Evolutionary conservation across 148 eudicot genomes (phyloP), one percentile per base, ranked within the genome.

Genomic region (Oxyria digyna): DNA sequence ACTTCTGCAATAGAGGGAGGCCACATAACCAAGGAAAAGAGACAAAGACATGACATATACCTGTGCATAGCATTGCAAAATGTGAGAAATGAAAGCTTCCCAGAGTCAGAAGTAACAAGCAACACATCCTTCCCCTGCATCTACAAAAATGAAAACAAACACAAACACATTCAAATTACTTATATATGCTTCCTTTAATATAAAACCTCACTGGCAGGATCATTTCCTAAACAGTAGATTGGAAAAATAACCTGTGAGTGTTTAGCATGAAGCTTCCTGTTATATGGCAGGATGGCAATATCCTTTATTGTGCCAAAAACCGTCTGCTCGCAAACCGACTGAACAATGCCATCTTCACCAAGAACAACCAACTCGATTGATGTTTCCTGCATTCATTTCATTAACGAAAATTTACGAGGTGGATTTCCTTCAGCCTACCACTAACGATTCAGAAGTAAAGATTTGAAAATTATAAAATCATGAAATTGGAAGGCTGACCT

Each of bases 21-120:
- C 31, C 27, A 24, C 13, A 49, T 17, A 17, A 24, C 49, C 4
- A 73, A 65, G 14, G 18, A 31, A 38, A 80, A 17, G 55, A 20
- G 65, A 65, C 68, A 27, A 45, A 64, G 50, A 29, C 27, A 21
- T 10, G 38, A 21, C 26, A 55, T 37, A 32, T 59, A 91, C 97
- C 96, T 94, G 84, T 90, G 95, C 90, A 90, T 90, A 77, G 88
- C 96, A 72, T 86, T 88, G 75, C 81, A 82, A 74, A 90, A 94
- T 21, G 89, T 59, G 70, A 94, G 90, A 80, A 94, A 82, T 26
- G 98, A 94, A 35, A 94, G 92, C 81, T 90, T 86, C 70, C 97
- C 98, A 52, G 97, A 94, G 81, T 94, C 98, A 18, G 98, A 90
- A 73, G 84, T 67, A 62, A 88, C 86, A 75, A 88, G 72, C 82